Conservation (phyloP, 1,139 yeast species). For the Candida tunisiensis region DNA sequence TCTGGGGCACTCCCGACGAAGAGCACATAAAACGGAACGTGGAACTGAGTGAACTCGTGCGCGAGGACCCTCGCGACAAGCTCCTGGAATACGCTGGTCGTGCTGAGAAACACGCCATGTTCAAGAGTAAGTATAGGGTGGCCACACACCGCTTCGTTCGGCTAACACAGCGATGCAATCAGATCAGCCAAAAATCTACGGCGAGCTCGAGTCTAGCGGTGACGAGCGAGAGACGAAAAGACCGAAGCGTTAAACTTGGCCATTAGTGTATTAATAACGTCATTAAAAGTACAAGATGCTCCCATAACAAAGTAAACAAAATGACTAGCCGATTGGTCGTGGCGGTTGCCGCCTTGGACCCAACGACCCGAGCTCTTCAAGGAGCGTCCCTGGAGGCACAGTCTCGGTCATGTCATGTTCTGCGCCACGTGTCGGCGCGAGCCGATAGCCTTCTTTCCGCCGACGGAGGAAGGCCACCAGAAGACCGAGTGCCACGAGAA, state of each 20-base stretch:
- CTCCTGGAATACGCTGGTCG: slow-evolving; percentile 18
- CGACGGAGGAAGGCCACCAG: slow-evolving; percentile 32
- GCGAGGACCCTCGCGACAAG: slow-evolving; percentile 23
- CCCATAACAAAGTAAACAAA: too few relatives aligned
- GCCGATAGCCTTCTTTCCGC: slow-evolving; percentile 26
- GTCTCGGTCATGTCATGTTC: slow-evolving; percentile 53
- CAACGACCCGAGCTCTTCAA: slow-evolving; percentile 41
- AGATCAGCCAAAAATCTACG: too few relatives aligned
- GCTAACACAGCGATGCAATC: too few relatives aligned
- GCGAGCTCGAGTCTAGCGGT: too few relatives aligned
- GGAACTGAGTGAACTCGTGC: slow-evolving; percentile 7
- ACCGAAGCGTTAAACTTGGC: too few relatives aligned
- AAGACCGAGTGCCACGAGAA: slow-evolving; percentile 48
- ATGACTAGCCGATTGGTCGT: too few relatives aligned
- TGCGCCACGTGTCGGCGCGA: slow-evolving; percentile 33
- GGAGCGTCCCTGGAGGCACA: slow-evolving; percentile 45
- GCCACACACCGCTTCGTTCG: too few relatives aligned
- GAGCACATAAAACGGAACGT: slow-evolving; percentile 10
- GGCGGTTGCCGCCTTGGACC: too few relatives aligned
- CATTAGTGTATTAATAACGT: too few relatives aligned
- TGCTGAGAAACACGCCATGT: slow-evolving; percentile 13
- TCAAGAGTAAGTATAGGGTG: slow-evolving; percentile 4
- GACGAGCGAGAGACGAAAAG: too few relatives aligned
- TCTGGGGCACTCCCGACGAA: slow-evolving; percentile 13
- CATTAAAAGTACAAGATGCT: too few relatives aligned